Conservation (phyloP, 257 asterid genomes). For the Mentha longifolia region DNA sequence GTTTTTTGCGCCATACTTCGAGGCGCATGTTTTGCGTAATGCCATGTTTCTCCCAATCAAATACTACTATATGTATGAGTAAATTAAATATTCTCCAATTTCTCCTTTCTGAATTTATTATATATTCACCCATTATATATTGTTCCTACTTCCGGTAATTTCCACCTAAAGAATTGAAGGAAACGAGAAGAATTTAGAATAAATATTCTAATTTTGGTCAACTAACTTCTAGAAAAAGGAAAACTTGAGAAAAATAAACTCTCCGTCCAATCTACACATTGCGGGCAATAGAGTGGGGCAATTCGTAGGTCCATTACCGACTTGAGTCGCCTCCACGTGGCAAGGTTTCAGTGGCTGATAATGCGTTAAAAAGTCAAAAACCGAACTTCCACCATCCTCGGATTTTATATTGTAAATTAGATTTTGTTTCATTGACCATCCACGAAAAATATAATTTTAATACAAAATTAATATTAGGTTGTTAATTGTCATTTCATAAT, state of each 20-base stretch:
- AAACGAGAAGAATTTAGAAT: not conserved
- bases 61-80: not conserved
- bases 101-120: not conserved
- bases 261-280: not conserved
- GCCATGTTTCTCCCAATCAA: slow-evolving; percentile 32
- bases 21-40: slow-evolving; percentile 58
- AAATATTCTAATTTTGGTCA: slow-evolving; percentile 24
- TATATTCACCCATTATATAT: not conserved
- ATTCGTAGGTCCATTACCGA: not conserved
- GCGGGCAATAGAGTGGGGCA: not conserved
- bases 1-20: slow-evolving; percentile 38
- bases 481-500: not conserved
- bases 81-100: not conserved
- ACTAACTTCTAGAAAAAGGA: slow-evolving; percentile 19
- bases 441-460: not conserved
- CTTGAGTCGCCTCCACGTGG: slow-evolving; percentile 26
- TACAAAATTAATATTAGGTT: not conserved
- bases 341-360: slow-evolving; percentile 8
- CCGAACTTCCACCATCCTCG: slow-evolving; percentile 31
- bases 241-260: not conserved
- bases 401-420: not conserved
- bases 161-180: not conserved
- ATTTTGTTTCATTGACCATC: not conserved
- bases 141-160: not conserved
- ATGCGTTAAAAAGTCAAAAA: slow-evolving; percentile 7